Evolutionary conservation across 441 rosid species (phyloP).

Genomic region (Erodium moschatum): DNA sequence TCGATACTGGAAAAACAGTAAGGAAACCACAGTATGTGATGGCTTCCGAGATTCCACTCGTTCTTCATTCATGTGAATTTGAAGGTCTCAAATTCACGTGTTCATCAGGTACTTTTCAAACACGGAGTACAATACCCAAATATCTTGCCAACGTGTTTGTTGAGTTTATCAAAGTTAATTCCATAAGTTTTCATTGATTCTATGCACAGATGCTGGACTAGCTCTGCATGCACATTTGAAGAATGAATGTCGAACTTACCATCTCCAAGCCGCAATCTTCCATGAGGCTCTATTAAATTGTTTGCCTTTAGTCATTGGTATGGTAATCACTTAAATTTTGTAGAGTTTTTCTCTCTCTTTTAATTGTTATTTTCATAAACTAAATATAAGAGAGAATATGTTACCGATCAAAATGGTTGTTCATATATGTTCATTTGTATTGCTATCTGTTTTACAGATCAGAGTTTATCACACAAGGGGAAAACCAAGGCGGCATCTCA

Average conservation of each 20-base stretch:
- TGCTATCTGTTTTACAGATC: conserved; percentile 33
- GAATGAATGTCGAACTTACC: conserved; percentile 45
- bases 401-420: neutral
- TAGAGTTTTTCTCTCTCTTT: neutral
- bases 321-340: conserved; percentile 12
- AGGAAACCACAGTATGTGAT: conserved; percentile 74
- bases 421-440: conserved; percentile 12
- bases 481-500: conserved; percentile 36
- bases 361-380: neutral
- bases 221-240: conserved; percentile 57
- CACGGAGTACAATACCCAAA: neutral
- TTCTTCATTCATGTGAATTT: conserved; percentile 70
- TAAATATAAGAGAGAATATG: neutral
- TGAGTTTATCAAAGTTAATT: neutral
- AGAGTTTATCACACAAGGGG: conserved; percentile 21
- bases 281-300: conserved; percentile 55
- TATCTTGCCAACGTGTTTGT: neutral
- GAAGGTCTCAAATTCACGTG: conserved; percentile 59
- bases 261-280: conserved; percentile 61
- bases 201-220: conserved; percentile 42
- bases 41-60: conserved; percentile 78
- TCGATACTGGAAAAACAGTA: conserved; percentile 48
- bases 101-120: conserved; percentile 48
- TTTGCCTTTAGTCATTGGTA: conserved; percentile 40
- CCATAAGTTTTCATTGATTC: conserved; percentile 1